Evolutionary conservation across 768 basidiomycete genomes (phyloP).

Genomic region (Leccinum imitatum): DNA sequence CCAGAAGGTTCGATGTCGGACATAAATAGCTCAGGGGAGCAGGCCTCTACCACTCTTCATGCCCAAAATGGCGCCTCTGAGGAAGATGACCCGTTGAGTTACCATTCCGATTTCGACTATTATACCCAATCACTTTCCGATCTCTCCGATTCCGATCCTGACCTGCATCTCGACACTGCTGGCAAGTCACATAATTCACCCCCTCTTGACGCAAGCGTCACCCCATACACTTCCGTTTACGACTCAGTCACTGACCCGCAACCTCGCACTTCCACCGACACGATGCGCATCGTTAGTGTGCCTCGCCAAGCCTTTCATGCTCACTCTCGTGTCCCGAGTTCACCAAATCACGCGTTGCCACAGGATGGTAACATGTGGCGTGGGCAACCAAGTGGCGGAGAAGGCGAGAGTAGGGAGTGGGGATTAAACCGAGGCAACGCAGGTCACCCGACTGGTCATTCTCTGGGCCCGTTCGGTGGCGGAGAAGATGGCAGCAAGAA

Average conservation of each 20-base stretch:
- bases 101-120: conserved; percentile 38
- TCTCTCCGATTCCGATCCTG: conserved; percentile 30
- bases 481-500: conserved; percentile 38
- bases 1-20: conserved; percentile 12
- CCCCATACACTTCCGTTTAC: conserved; percentile 24
- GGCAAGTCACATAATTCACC: conserved; percentile 10
- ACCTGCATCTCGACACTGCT: conserved; percentile 11
- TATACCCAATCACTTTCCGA: conserved; percentile 35
- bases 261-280: conserved; percentile 46
- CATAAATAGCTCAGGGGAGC: conserved; percentile 19
- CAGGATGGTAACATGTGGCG: conserved; percentile 22
- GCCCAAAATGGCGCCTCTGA: conserved; percentile 13
- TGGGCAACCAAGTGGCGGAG: conserved; percentile 16
- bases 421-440: conserved; percentile 14
- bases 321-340: neutral
- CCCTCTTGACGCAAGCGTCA: conserved; percentile 11
- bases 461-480: conserved; percentile 24
- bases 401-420: conserved; percentile 10
- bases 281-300: conserved; percentile 18
- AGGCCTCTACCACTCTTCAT: conserved; percentile 1
- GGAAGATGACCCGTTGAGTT: conserved; percentile 34
- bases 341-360: conserved; percentile 10
- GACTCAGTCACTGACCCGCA: conserved; percentile 31
- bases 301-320: conserved; percentile 4
- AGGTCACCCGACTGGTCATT: conserved; percentile 20